A percentile compares a stretch with the other conserved stretches of the same genome.
These are phyloP conservation scores for Phaseolus lunatus DNA, from an alignment of 306 rosid genomes.

Conservation along the genomic window DNA sequence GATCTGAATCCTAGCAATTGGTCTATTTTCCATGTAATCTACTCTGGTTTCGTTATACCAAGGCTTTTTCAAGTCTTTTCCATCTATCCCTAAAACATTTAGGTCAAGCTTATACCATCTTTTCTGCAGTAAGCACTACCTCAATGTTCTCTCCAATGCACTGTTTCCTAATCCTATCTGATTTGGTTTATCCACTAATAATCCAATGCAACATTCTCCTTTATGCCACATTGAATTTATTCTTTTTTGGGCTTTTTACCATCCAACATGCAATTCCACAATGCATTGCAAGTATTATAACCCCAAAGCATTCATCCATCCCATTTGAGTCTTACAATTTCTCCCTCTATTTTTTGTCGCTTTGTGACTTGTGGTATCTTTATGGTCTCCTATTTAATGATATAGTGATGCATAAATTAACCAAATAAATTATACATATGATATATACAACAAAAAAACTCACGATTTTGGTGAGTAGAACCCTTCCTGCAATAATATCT, in stretches of 20 bases:
- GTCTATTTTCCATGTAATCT: background rate
- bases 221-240: background rate
- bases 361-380: background rate
- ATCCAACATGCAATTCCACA: background rate
- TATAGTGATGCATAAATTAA: background rate
- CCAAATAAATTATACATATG: slow-evolving; percentile 11
- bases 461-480: slow-evolving; percentile 64
- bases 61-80: no score
- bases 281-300: background rate
- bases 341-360: background rate
- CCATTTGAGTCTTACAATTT: background rate
- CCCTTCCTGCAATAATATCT: slow-evolving; percentile 90
- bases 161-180: background rate
- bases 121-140: background rate
- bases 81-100: no score
- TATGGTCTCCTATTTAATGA: background rate
- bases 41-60: no score
- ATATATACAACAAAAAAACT: slow-evolving; percentile 42
- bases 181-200: background rate
- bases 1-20: background rate
- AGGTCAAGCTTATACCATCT: background rate
- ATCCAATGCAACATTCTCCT: background rate
- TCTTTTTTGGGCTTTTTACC: background rate
- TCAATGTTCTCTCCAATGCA: background rate
- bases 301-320: background rate